A percentile compares a stretch with the other conserved stretches of the same genome.
Conservation (phyloP, 768 basidiomycete genomes). For the Sporobolomyces phaffii region DNA sequence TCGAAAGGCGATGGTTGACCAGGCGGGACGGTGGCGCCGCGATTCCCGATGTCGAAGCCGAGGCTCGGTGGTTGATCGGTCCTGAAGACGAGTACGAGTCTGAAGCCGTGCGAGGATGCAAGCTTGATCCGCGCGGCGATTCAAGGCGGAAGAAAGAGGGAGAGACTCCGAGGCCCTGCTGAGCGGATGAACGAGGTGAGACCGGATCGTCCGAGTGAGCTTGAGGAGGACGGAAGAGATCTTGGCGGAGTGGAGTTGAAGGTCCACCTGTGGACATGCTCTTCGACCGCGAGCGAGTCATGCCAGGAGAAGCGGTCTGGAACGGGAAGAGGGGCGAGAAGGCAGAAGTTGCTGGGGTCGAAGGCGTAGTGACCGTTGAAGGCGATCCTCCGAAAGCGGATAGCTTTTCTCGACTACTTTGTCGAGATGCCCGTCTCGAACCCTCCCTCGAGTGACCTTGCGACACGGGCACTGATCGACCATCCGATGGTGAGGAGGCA, state of each 20-base stretch:
- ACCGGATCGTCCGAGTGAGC: background rate
- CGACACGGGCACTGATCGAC: background rate
- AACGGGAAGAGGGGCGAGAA: slow-evolving; percentile 36
- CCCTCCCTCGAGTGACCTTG: background rate
- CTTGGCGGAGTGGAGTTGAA: background rate
- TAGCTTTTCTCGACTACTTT: slow-evolving; percentile 25
- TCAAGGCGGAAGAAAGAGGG: slow-evolving; percentile 7
- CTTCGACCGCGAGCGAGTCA: slow-evolving; percentile 3
- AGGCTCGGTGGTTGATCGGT: background rate
- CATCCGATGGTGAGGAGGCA: background rate
- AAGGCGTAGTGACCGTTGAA: background rate
- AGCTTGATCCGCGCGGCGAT: background rate
- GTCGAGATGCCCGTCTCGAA: slow-evolving; percentile 5
- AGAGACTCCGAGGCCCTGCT: slow-evolving; percentile 1
- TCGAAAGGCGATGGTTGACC: slow-evolving; percentile 15
- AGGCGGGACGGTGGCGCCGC: background rate
- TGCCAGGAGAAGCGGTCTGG: background rate
- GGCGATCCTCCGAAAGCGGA: background rate
- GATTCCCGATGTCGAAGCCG: slow-evolving; percentile 12
- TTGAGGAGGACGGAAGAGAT: background rate
- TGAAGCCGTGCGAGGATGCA: slow-evolving; percentile 13
- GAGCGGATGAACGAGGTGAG: background rate
- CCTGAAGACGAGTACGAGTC: slow-evolving; percentile 6
- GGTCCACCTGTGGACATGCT: slow-evolving; percentile 1
- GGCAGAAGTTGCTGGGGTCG: slow-evolving; percentile 22